Percentiles rank a stretch among this genome's conserved stretches.
Evolutionary conservation across 2,329 filamentous ascomycete species (phyloP).

Genomic region (Sporothrix euskadiensis): DNA sequence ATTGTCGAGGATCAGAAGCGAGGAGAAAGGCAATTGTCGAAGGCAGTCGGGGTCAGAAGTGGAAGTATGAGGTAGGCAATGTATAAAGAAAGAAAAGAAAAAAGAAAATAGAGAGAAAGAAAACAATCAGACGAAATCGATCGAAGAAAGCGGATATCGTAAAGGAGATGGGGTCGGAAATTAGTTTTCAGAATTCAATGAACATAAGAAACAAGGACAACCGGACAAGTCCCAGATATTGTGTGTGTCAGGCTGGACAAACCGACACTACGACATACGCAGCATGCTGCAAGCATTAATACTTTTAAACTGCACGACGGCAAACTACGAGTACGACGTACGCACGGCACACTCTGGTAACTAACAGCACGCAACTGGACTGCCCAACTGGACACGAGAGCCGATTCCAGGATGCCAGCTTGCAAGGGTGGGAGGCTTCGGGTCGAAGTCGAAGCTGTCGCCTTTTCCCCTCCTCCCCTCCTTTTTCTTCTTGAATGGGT

Average conservation of each 20-base stretch:
- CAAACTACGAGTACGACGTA: background rate
- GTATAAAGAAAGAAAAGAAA: background rate
- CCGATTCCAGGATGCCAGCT: background rate
- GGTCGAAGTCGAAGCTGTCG: background rate
- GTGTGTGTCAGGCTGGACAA: background rate
- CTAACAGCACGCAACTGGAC: background rate
- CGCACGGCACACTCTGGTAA: background rate
- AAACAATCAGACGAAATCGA: background rate
- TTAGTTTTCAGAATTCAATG: background rate
- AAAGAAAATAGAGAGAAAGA: background rate
- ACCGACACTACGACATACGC: background rate
- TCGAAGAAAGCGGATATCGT: background rate
- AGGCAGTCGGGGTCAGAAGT: background rate
- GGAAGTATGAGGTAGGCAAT: background rate
- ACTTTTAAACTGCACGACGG: background rate
- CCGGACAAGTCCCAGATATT: background rate
- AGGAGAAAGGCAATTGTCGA: background rate
- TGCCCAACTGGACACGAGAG: background rate
- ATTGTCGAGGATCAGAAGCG: background rate
- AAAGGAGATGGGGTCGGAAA: background rate
- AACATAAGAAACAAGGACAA: background rate
- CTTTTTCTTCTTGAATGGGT: background rate
- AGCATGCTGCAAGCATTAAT: background rate
- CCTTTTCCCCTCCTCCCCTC: constrained; percentile 10
- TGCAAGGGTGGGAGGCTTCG: background rate